Evolutionary conservation across 2,329 filamentous ascomycete genomes (phyloP).

Genomic region (Colletotrichum ledebouriae): DNA sequence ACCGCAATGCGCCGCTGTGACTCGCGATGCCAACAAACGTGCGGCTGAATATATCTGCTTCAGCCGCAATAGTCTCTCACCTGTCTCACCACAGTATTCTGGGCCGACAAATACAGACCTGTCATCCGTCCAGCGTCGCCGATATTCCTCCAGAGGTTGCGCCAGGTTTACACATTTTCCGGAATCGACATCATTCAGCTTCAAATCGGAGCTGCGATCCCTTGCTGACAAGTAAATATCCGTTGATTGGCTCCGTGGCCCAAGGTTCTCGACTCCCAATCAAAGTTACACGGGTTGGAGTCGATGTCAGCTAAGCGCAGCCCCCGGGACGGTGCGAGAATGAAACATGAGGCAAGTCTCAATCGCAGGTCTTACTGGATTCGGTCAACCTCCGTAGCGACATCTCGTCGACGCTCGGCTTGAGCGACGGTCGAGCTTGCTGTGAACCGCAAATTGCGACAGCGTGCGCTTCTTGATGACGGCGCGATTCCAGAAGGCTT

Average conservation of each 20-base stretch:
- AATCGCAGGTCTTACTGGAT: neutral
- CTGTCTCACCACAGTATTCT: slow-evolving; percentile 1
- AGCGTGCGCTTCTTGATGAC: neutral
- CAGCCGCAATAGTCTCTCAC: slow-evolving; percentile 23
- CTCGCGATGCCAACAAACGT: slow-evolving; percentile 8
- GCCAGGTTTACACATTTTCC: neutral
- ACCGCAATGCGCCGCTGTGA: neutral
- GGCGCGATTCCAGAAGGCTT: slow-evolving; percentile 1
- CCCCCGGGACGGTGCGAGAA: slow-evolving; percentile 21
- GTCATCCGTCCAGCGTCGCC: neutral
- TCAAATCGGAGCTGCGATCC: neutral
- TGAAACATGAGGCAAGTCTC: slow-evolving; percentile 4
- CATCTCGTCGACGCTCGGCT: neutral
- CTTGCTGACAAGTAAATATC: neutral
- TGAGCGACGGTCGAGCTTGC: neutral
- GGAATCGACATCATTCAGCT: neutral
- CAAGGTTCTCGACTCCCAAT: neutral
- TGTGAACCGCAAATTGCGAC: neutral
- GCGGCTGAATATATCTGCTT: slow-evolving; percentile 1
- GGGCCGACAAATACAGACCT: neutral
- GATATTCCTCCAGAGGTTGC: neutral
- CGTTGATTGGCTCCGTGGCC: neutral
- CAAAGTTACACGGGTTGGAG: slow-evolving; percentile 2
- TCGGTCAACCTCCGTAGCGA: slow-evolving; percentile 10
- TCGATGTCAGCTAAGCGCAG: slow-evolving; percentile 13